Conservation (phyloP, 2,329 filamentous ascomycete species). For the Byssothecium circinans region DNA sequence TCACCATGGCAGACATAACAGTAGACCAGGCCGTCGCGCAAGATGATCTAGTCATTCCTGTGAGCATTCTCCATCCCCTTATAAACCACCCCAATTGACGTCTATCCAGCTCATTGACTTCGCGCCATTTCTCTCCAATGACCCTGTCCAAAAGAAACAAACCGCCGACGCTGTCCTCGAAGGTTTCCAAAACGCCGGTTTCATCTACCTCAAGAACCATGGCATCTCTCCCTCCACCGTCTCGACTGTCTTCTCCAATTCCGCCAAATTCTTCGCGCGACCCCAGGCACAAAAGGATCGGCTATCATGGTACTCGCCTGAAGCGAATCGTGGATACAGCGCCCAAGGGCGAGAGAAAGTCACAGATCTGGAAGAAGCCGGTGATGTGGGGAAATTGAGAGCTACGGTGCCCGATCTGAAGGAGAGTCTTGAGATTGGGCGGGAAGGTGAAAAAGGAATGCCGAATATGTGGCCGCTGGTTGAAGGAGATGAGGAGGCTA, state of each 20-base stretch:
- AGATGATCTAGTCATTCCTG: conserved; percentile 45
- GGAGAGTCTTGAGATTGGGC: conserved; percentile 63
- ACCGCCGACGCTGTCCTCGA: conserved; percentile 73
- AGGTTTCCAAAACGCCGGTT: conserved; percentile 84
- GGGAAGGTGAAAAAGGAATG: conserved; percentile 60
- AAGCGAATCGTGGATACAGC: conserved; percentile 54
- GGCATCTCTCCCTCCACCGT: conserved; percentile 65
- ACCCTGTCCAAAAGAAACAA: conserved; percentile 59
- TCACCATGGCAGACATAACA: conserved; percentile 25
- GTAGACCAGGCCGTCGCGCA: conserved; percentile 42
- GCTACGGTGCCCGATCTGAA: conserved; percentile 51
- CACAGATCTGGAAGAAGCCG: conserved; percentile 38
- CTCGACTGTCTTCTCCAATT: conserved; percentile 60
- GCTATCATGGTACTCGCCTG: conserved; percentile 47
- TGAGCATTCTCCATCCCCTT: conserved; percentile 12
- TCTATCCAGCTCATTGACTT: conserved; percentile 73
- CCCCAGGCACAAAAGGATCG: conserved; percentile 43
- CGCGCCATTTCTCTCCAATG: conserved; percentile 68
- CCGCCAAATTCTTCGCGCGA: conserved; percentile 43
- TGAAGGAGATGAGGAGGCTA: conserved; percentile 54
- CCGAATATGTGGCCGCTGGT: conserved; percentile 77
- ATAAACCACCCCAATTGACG: not conserved
- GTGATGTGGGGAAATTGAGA: conserved; percentile 41
- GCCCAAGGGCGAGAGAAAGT: conserved; percentile 50
- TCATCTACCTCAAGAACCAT: conserved; percentile 85